These are phyloP conservation scores for Monascus ruber DNA, from an alignment of 2,329 filamentous ascomycete species.

Conservation along the genomic window DNA sequence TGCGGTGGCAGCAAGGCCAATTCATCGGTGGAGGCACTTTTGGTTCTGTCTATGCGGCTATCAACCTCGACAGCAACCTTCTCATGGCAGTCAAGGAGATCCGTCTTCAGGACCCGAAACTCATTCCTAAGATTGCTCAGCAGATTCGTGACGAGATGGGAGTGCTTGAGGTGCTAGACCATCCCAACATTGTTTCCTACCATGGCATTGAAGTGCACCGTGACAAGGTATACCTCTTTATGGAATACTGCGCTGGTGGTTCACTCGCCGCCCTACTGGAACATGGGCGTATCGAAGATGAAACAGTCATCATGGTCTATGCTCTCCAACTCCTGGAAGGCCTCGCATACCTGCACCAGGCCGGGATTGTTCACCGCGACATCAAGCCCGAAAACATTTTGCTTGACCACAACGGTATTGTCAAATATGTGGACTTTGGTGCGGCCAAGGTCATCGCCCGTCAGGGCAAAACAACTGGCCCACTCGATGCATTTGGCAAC, in stretches of 20 bases:
- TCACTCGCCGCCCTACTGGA: conserved; percentile 83
- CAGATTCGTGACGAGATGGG: conserved; percentile 97
- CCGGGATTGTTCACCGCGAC: conserved; percentile 85
- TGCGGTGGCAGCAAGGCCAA: conserved; percentile 98
- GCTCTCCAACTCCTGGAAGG: conserved; percentile 88
- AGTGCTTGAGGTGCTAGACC: conserved; percentile 86
- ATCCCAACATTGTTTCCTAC: conserved; percentile 96
- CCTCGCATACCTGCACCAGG: conserved; percentile 83
- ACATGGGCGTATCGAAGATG: conserved; percentile 93
- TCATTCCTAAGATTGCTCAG: conserved; percentile 85
- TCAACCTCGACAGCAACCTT: conserved; percentile 92
- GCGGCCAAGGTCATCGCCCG: conserved; percentile 94
- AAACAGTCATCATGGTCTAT: conserved; percentile 95
- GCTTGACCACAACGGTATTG: conserved; percentile 92
- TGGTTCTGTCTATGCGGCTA: conserved; percentile 91
- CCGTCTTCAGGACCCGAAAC: conserved; percentile 85
- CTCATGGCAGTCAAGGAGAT: conserved; percentile 99
- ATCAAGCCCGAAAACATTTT: conserved; percentile 98
- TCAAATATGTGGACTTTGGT: conserved; percentile 98
- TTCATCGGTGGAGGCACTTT: conserved; percentile 96
- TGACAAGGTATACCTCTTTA: conserved; percentile 99
- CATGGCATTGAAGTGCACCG: conserved; percentile 96
- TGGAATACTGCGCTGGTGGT: conserved; percentile 97
- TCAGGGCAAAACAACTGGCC: conserved; percentile 75
- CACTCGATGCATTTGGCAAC: conserved; percentile 44